Percentiles rank a stretch among this genome's conserved stretches.
Evolutionary conservation across 768 basidiomycete genomes (phyloP).

Genomic region (Dentipellis sp.): DNA sequence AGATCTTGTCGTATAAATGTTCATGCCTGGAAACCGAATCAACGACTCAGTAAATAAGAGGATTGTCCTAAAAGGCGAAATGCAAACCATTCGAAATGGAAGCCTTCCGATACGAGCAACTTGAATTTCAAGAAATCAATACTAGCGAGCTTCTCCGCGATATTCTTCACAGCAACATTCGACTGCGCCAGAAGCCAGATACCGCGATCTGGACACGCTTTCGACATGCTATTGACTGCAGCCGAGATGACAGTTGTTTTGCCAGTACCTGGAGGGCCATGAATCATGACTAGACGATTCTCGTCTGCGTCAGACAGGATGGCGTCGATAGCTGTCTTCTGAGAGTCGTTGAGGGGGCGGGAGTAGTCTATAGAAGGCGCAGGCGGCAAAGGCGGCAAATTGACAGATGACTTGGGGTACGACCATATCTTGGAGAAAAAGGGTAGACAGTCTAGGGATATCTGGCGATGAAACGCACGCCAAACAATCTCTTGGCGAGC

Average conservation of each 20-base stretch:
- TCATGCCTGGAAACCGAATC: slow-evolving; percentile 55
- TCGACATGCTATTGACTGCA: slow-evolving; percentile 4
- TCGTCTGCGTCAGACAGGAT: slow-evolving; percentile 27
- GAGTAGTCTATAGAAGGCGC: slow-evolving; percentile 13
- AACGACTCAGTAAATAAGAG: not conserved
- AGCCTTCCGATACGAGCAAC: slow-evolving; percentile 35
- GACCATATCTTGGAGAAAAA: slow-evolving; percentile 25
- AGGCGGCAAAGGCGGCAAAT: slow-evolving; percentile 5
- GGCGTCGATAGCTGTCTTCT: slow-evolving; percentile 24
- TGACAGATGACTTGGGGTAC: not conserved
- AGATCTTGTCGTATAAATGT: slow-evolving; percentile 51
- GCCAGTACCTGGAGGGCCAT: slow-evolving; percentile 15
- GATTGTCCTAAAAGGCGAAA: slow-evolving; percentile 4
- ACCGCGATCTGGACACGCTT: not conserved
- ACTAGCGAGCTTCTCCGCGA: slow-evolving; percentile 33
- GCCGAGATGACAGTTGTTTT: slow-evolving; percentile 18
- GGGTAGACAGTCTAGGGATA: slow-evolving; percentile 28
- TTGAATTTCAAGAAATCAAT: slow-evolving; percentile 26
- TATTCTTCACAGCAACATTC: slow-evolving; percentile 44
- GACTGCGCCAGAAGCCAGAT: slow-evolving; percentile 39
- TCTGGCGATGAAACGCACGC: slow-evolving; percentile 26
- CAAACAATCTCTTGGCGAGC: slow-evolving; percentile 25
- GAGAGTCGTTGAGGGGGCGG: slow-evolving; percentile 30
- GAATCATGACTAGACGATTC: slow-evolving; percentile 20
- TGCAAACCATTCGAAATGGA: slow-evolving; percentile 36